phyloP scores from a whole-genome alignment of 1,284 basidiomycete species.

The Fomitiporia mediterranea region DNA sequence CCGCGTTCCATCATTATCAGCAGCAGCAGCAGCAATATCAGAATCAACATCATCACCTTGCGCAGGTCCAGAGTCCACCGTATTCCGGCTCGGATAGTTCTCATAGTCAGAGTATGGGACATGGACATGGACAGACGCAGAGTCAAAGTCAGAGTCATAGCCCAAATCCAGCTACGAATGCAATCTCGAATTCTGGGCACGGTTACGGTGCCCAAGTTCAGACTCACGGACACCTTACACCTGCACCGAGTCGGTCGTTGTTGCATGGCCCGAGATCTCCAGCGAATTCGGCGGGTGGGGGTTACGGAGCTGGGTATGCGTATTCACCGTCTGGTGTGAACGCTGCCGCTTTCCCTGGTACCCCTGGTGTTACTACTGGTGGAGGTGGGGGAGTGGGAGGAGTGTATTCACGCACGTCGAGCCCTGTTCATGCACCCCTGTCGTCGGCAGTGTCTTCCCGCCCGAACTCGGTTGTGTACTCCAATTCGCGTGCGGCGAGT shows the following conservation, averaged over 20 bases:
- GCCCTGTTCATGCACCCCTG: conserved; percentile 13
- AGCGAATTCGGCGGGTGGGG: no score
- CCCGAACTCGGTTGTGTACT: conserved; percentile 1
- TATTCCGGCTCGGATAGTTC: conserved; percentile 21
- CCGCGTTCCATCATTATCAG: background rate
- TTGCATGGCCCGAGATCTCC: conserved; percentile 68
- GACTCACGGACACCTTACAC: conserved; percentile 37
- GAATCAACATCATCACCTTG: background rate
- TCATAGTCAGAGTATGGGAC: conserved; percentile 20
- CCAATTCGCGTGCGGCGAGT: conserved; percentile 13
- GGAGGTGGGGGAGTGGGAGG: conserved; percentile 14
- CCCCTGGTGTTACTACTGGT: conserved; percentile 29
- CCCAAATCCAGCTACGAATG: no score
- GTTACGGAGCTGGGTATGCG: no score
- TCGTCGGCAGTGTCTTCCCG: no score
- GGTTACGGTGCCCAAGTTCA: no score
- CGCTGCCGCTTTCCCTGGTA: conserved; percentile 52
- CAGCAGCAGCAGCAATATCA: no score
- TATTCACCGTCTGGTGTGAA: conserved; percentile 33
- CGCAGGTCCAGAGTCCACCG: conserved; percentile 18
- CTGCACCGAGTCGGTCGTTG: conserved; percentile 60
- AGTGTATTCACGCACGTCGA: conserved; percentile 18
- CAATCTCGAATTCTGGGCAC: no score
- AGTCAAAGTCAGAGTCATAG: no score
- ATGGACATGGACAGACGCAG: no score